These are phyloP conservation scores for Beauveria pseudobassiana DNA, from an alignment of 2,329 filamentous ascomycete genomes.

Conservation along the genomic window DNA sequence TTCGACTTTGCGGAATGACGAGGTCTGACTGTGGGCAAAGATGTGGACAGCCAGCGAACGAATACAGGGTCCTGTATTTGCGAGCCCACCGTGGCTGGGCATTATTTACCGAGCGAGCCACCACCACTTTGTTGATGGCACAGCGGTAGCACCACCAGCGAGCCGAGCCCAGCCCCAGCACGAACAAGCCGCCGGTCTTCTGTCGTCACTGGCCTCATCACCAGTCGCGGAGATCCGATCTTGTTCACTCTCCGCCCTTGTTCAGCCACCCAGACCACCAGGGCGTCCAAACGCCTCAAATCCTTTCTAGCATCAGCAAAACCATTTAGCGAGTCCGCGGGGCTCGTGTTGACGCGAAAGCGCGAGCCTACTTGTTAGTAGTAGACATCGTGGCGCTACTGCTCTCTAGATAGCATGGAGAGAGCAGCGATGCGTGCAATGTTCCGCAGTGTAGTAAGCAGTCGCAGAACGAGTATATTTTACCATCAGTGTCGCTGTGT, in stretches of 20 bases:
- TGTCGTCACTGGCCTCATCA: constrained; percentile 5
- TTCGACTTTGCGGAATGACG: background rate
- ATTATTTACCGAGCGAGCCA: background rate
- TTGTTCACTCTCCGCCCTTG: background rate
- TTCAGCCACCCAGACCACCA: background rate
- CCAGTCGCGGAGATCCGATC: constrained; percentile 12
- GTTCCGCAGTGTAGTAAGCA: background rate
- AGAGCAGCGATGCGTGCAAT: background rate
- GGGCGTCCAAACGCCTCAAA: background rate
- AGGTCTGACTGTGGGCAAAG: background rate
- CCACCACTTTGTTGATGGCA: background rate
- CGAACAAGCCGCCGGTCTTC: background rate
- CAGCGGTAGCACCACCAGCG: background rate
- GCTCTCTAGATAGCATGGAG: background rate
- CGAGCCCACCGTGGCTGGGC: background rate
- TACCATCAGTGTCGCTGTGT: background rate
- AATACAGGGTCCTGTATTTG: background rate
- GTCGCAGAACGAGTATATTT: background rate
- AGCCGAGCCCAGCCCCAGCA: background rate
- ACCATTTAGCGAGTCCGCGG: background rate
- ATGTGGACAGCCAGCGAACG: background rate
- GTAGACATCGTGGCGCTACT: background rate
- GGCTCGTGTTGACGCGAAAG: background rate
- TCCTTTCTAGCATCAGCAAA: background rate
- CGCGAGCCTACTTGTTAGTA: background rate